Base-by-base conservation (phyloP, 352 stramenopile species). In the Pythium rhizo-oryzae region DNA sequence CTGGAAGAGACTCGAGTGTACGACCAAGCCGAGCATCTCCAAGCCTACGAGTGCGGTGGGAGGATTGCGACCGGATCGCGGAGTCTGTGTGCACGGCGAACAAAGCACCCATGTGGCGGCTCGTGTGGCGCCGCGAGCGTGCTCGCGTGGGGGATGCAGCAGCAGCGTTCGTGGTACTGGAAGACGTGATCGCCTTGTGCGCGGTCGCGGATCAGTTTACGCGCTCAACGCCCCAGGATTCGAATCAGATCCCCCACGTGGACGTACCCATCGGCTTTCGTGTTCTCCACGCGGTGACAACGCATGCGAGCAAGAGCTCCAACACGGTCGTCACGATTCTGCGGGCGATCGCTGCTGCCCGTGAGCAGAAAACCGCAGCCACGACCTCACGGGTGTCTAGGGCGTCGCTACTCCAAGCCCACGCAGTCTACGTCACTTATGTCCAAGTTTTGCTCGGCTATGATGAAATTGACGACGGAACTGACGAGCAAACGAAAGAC, bases 151-250 rank as follows among this genome's bases (percentile, higher is more conserved):
- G 8, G 8, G 2, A 12, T 7, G n/a, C 8, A 4, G 19, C 50
- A 4, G 16, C 46, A 33, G 4, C 24, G 28, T 37, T 43, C 16
- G 35, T 21, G 16, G 50, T 43, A 23, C 23, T 65, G 28, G 33
- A 56, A 4, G 58, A 64, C 8, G 11, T 72, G 5, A 53, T 72
- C 21, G 7, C 6, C 6, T 35, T 67, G 9, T 72, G 66, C 43
- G 59, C 24, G 15, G 53, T 46, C 13, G 66, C 53, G 1, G 66
- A 72, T 11, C 51, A 55, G 12, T 72, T 72, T 62, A 44, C 44
- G 19, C 33, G 33, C 47, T 49, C 59, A 11, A 49, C 59, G 19
- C 8, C 11, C 35, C 8, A 11, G 8, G 35, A 41, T 11, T 15
- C 3, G 4, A 41, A 41, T 41, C 4, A 1, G 8, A 15, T 11